phyloP scores from a whole-genome alignment of 768 basidiomycete genomes.

The Saitozyma sp. region DNA sequence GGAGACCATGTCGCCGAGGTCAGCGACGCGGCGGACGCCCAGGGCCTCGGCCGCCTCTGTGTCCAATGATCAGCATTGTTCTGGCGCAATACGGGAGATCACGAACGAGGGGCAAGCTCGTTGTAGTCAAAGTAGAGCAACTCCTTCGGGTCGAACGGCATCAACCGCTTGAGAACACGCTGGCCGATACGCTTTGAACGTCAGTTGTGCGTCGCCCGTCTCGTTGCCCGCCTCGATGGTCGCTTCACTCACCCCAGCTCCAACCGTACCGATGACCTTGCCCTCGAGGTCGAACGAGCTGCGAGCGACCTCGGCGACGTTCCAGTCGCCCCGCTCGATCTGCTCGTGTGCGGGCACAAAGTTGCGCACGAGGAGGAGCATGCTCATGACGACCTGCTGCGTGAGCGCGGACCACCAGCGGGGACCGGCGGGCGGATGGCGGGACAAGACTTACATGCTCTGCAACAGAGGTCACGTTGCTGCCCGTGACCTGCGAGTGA shows the following conservation, averaged over 20 bases:
- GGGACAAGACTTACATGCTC: constrained; percentile 55
- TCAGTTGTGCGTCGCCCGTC: too few species aligned
- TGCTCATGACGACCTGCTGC: constrained; percentile 64
- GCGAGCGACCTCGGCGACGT: constrained; percentile 77
- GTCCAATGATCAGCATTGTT: background rate
- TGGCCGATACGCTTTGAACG: constrained; percentile 67
- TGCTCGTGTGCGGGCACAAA: constrained; percentile 70
- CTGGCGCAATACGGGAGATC: too few species aligned
- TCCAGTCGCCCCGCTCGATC: constrained; percentile 80
- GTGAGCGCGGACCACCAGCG: background rate
- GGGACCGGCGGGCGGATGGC: too few species aligned
- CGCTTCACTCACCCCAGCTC: constrained; percentile 54
- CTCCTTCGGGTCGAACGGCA: constrained; percentile 85
- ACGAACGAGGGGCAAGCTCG: constrained; percentile 56
- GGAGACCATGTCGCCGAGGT: constrained; percentile 66
- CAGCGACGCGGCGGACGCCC: constrained; percentile 74
- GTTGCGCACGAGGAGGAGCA: constrained; percentile 86
- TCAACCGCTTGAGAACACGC: constrained; percentile 62
- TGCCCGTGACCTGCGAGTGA: constrained; percentile 57
- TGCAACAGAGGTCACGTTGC: constrained; percentile 81
- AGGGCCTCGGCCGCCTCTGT: constrained; percentile 6
- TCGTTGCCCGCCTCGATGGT: too few species aligned
- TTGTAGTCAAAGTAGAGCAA: constrained; percentile 86
- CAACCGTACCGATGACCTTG: constrained; percentile 90
- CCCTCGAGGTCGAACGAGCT: constrained; percentile 84